A percentile compares a stretch with the other conserved stretches of the same genome.
Evolutionary conservation across 192 early-diverging fungal species (phyloP).

Genomic region (Coemansia sp.): DNA sequence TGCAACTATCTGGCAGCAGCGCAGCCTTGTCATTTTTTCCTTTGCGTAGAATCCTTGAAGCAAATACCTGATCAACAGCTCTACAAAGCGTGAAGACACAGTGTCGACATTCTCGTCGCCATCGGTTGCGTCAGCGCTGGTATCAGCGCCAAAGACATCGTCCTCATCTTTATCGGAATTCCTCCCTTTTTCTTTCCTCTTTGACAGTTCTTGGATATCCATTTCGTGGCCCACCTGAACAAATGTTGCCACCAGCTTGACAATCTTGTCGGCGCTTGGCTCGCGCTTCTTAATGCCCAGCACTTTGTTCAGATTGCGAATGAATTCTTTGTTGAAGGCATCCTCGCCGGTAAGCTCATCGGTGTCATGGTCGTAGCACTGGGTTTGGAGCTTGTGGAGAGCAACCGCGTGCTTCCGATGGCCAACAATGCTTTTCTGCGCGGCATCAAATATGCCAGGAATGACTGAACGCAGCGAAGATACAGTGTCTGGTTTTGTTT

Average conservation of each 20-base stretch:
- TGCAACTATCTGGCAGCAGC: constrained; percentile 76
- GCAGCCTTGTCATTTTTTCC: constrained; percentile 72
- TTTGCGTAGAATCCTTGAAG: constrained; percentile 78
- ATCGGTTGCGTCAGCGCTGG: not conserved
- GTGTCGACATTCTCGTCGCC: constrained; percentile 50
- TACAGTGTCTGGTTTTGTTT: constrained; percentile 42
- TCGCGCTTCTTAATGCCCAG: constrained; percentile 74
- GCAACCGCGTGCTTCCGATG: constrained; percentile 74
- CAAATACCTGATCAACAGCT: constrained; percentile 66
- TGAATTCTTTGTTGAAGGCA: constrained; percentile 73
- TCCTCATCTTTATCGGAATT: constrained; percentile 15
- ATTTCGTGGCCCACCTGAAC: constrained; percentile 69
- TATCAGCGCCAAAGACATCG: constrained; percentile 34
- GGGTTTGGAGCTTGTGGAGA: constrained; percentile 70
- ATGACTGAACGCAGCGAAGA: constrained; percentile 55
- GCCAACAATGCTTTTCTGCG: constrained; percentile 63
- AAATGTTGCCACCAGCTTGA: constrained; percentile 75
- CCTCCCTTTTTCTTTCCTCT: constrained; percentile 16
- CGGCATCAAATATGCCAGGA: constrained; percentile 74
- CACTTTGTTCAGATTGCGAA: constrained; percentile 78
- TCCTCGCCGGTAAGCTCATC: constrained; percentile 59
- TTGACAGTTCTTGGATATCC: constrained; percentile 44
- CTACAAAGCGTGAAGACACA: constrained; percentile 70
- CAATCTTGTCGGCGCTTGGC: constrained; percentile 65
- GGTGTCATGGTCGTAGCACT: constrained; percentile 49